Evolutionary conservation across 2,329 filamentous ascomycete species (phyloP).

Genomic region (Aspergillus sp.): DNA sequence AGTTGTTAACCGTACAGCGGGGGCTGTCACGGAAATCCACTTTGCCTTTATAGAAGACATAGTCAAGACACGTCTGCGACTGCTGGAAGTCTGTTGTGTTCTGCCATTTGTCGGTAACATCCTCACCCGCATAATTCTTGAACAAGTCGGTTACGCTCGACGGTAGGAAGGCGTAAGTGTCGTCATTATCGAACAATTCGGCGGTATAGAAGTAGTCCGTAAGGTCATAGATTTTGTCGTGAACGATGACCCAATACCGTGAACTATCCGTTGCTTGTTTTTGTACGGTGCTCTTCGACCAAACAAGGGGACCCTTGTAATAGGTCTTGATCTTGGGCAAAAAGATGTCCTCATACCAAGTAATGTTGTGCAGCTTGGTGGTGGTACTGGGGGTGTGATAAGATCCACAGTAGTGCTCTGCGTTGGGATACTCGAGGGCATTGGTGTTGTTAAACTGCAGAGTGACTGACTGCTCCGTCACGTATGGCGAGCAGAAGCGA

Average conservation of each 20-base stretch:
- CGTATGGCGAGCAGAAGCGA: conserved; percentile 72
- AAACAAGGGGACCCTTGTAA: conserved; percentile 85
- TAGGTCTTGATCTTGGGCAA: conserved; percentile 78
- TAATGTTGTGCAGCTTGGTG: conserved; percentile 60
- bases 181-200: conserved; percentile 56
- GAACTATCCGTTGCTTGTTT: conserved; percentile 66
- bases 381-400: conserved; percentile 56
- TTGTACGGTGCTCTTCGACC: conserved; percentile 60
- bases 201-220: conserved; percentile 87
- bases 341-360: conserved; percentile 80
- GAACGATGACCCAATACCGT: conserved; percentile 78
- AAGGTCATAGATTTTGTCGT: conserved; percentile 79
- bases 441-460: conserved; percentile 63
- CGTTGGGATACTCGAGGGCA: conserved; percentile 59
- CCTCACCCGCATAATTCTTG: conserved; percentile 72
- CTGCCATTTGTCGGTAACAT: conserved; percentile 71
- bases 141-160: conserved; percentile 66
- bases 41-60: conserved; percentile 79
- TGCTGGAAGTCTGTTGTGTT: conserved; percentile 56
- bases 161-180: conserved; percentile 72
- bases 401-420: conserved; percentile 71
- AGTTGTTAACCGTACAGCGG: conserved; percentile 85
- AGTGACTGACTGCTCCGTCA: conserved; percentile 56
- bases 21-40: conserved; percentile 79
- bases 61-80: conserved; percentile 77